phyloP scores from a whole-genome alignment of 208 protist species.

The Spongospora subterranea region DNA sequence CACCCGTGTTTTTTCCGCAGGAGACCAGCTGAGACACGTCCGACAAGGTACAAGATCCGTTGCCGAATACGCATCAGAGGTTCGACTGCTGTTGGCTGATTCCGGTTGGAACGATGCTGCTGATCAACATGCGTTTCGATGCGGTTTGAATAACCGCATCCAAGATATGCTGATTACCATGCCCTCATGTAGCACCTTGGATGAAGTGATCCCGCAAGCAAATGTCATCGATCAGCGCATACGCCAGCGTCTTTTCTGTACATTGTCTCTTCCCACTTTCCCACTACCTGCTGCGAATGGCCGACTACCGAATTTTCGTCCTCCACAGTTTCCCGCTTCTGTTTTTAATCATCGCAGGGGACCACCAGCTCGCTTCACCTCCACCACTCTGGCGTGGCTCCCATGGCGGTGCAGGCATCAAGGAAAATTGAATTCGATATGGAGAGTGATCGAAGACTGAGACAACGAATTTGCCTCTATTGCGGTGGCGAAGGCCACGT shows the following conservation, averaged over 20 bases:
- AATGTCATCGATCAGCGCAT: neutral
- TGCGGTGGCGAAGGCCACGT: neutral
- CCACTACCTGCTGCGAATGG: neutral
- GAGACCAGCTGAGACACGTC: neutral
- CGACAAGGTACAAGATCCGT: neutral
- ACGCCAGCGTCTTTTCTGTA: neutral
- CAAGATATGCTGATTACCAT: neutral
- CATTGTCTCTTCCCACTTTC: neutral
- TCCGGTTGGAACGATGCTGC: neutral
- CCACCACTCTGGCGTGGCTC: neutral
- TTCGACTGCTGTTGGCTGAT: neutral
- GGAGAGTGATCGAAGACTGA: neutral
- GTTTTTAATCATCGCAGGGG: neutral
- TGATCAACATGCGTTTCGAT: neutral
- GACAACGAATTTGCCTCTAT: neutral
- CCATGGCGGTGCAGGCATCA: neutral
- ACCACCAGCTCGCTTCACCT: neutral
- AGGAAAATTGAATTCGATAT: neutral
- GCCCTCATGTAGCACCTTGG: neutral
- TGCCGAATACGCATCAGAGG: neutral
- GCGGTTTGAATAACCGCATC: neutral
- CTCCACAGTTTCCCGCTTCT: neutral
- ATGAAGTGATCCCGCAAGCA: neutral
- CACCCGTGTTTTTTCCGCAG: neutral
- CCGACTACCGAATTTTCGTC: too few species aligned